Evolutionary conservation across 1,284 basidiomycete genomes (phyloP), one percentile per base, ranked within the genome.

Genomic region (Fistulina hepatica): DNA sequence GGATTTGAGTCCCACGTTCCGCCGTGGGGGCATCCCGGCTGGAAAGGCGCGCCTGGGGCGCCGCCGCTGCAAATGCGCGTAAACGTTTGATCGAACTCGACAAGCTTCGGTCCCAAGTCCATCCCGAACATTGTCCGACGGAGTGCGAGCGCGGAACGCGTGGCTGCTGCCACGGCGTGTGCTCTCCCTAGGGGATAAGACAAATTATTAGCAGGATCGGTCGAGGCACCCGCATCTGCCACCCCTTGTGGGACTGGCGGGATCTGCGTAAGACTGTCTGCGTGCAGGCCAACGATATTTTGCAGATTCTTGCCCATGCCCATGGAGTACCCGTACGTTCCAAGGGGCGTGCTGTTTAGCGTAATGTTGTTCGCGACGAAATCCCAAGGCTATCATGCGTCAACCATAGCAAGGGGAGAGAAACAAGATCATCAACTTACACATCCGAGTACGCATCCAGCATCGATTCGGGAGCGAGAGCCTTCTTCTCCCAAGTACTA

Each of bases 401-500:
- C 47, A 33, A 21, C 10, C 21, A 37, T 25, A 33, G 12, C 20
- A 33, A 23, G 27, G 36, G 31, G 30, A 48, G 30, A 34, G 19
- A 16, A 25, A 38, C 17, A 37, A 39, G 27, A 7, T 6, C 42
- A 27, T 33, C 32, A 6, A 61, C 78, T 55, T 58, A 86, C 83
- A 58, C 85, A 89, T 48, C 74, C 92, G 20, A 97, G 63, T 15
- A 77, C 77, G 55, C 83, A 79, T 19, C 74, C 91, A 1, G 81
- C 76, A 33, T 65, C 66, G 13, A 98, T 61, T n/a, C 89, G 75
- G 43, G 80, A 83, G 7, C 64, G 52, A n/a, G 72, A 68, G 7
- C 84, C 84, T 53, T 93, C 83, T 58, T 95, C 81, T 5, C 86
- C 91, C 34, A 94, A 64, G 58, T 95, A 97, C 45, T 89, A 75